These are phyloP conservation scores for Endoconidiophora polonica DNA, from an alignment of 2,329 filamentous ascomycete genomes.

Conservation along the genomic window DNA sequence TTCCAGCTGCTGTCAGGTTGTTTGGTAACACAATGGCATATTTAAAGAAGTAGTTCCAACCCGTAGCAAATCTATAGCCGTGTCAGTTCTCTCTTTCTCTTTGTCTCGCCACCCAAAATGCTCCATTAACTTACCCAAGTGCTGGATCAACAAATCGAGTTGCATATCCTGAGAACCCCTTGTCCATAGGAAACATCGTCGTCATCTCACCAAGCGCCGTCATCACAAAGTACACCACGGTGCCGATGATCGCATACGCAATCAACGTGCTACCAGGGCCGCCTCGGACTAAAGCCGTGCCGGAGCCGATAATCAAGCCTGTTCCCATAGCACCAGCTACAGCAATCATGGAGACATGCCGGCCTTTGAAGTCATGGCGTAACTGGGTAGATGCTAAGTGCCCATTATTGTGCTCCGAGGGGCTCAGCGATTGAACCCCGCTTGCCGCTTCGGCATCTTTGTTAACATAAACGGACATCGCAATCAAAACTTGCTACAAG, in stretches of 20 bases:
- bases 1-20: slow-evolving; percentile 23
- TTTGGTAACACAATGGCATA: slow-evolving; percentile 23
- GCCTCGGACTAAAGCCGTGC: slow-evolving; percentile 30
- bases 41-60: slow-evolving; percentile 20
- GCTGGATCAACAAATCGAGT: slow-evolving; percentile 19
- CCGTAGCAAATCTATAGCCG: slow-evolving; percentile 27
- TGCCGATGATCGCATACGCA: slow-evolving; percentile 26
- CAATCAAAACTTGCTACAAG: not conserved
- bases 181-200: slow-evolving; percentile 17
- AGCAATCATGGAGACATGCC: slow-evolving; percentile 22
- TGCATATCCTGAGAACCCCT: slow-evolving; percentile 19
- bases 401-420: not conserved
- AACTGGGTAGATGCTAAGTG: not conserved
- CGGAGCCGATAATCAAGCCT: slow-evolving; percentile 34
- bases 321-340: slow-evolving; percentile 24
- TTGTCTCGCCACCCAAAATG: not conserved
- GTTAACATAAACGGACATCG: not conserved
- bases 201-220: slow-evolving; percentile 23
- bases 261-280: slow-evolving; percentile 26
- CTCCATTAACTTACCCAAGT: slow-evolving; percentile 15
- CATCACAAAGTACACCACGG: slow-evolving; percentile 40
- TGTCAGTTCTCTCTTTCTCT: not conserved
- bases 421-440: too few relatives aligned
- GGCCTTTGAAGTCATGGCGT: slow-evolving; percentile 16
- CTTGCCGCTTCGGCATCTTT: not conserved